Evolutionary conservation across 805 yeast genomes (phyloP).

Genomic region (Zygotorulaspora florentina): DNA sequence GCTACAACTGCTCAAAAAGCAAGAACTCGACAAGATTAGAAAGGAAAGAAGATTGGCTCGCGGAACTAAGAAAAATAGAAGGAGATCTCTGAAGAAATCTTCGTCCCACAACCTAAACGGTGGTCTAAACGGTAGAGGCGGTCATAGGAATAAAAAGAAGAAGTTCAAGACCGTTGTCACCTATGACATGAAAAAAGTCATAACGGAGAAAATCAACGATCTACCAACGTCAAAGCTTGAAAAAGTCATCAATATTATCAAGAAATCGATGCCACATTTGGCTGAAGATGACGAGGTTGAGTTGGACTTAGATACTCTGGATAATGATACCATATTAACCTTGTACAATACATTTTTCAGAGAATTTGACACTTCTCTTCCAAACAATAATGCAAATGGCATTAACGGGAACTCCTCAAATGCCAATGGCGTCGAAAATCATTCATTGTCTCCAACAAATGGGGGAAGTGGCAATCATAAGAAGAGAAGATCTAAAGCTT

Average conservation of each 20-base stretch:
- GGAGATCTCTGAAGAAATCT: constrained; percentile 33
- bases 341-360: constrained; percentile 78
- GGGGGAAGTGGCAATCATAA: constrained; percentile 17
- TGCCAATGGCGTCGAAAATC: constrained; percentile 13
- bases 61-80: constrained; percentile 36
- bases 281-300: constrained; percentile 85
- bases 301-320: constrained; percentile 90
- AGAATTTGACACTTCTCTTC: constrained; percentile 33
- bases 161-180: constrained; percentile 51
- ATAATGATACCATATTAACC: constrained; percentile 74
- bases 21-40: constrained; percentile 62
- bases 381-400: constrained; percentile 24
- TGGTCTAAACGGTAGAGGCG: constrained; percentile 14
- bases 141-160: constrained; percentile 26
- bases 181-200: constrained; percentile 94
- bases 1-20: constrained; percentile 74
- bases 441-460: constrained; percentile 30
- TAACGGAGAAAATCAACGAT: constrained; percentile 77
- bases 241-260: constrained; percentile 78
- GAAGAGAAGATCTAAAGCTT: constrained; percentile 51
- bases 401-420: constrained; percentile 6
- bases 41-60: constrained; percentile 49
- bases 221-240: constrained; percentile 75
- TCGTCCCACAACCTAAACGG: constrained; percentile 12
- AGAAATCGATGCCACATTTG: constrained; percentile 62